These are phyloP conservation scores for Ascochyta pisi DNA, from an alignment of 2,329 filamentous ascomycete genomes.

Conservation along the genomic window DNA sequence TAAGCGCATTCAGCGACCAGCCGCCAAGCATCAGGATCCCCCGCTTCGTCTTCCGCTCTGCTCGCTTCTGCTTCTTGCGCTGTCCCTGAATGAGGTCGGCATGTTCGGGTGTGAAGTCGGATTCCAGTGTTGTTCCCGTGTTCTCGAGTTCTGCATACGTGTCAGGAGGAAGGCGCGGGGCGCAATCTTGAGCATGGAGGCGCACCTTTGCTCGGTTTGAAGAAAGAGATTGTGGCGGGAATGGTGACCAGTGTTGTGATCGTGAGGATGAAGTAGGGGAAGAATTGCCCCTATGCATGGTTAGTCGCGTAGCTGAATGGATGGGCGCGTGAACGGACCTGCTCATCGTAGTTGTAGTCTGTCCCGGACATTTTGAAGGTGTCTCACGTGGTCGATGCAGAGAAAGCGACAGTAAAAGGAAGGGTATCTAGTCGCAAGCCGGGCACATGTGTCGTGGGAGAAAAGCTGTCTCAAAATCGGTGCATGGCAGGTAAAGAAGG, in stretches of 20 bases:
- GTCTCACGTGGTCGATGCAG: slow-evolving; percentile 25
- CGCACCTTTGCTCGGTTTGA: slow-evolving; percentile 75
- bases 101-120: slow-evolving; percentile 82
- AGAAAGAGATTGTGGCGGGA: slow-evolving; percentile 86
- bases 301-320: slow-evolving; percentile 20
- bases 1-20: slow-evolving; percentile 84
- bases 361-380: slow-evolving; percentile 55
- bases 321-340: slow-evolving; percentile 59
- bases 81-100: slow-evolving; percentile 81
- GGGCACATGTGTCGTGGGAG: slow-evolving; percentile 24
- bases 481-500: slow-evolving; percentile 31
- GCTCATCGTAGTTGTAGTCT: slow-evolving; percentile 98
- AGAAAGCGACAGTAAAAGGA: slow-evolving; percentile 29
- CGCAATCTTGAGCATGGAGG: slow-evolving; percentile 15
- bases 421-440: slow-evolving; percentile 18
- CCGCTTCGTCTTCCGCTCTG: slow-evolving; percentile 87
- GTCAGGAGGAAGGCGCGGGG: slow-evolving; percentile 20
- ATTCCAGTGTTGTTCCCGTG: slow-evolving; percentile 81
- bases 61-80: slow-evolving; percentile 85
- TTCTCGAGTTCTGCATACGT: slow-evolving; percentile 69
- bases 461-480: slow-evolving; percentile 24
- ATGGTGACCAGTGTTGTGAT: slow-evolving; percentile 86
- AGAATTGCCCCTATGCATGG: slow-evolving; percentile 80
- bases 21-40: slow-evolving; percentile 76
- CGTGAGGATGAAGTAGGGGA: slow-evolving; percentile 97